These are phyloP conservation scores for Starmerella geochares DNA, from an alignment of 805 yeast species.

Conservation along the genomic window DNA sequence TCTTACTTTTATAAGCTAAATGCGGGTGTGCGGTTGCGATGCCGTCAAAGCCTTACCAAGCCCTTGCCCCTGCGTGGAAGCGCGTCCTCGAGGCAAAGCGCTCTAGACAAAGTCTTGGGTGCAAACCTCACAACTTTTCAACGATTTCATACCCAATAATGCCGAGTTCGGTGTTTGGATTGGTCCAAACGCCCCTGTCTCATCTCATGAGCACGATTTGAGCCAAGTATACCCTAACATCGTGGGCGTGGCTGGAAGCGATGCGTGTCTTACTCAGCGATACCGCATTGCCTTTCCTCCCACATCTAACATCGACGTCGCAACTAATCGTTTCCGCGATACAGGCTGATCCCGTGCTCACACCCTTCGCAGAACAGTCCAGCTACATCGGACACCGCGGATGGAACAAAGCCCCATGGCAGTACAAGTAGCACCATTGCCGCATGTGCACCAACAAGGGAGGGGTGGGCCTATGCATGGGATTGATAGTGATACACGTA, in stretches of 20 bases:
- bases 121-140: too few species aligned
- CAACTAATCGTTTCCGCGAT: constrained; percentile 4
- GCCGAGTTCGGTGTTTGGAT: neutral
- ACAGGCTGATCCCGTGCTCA: constrained; percentile 3
- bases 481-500: neutral
- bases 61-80: neutral
- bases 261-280: constrained; percentile 2
- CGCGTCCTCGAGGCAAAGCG: neutral
- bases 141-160: too few species aligned
- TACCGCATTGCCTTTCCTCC: constrained; percentile 5
- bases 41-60: neutral
- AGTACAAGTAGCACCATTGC: constrained; percentile 7
- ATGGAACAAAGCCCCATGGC: constrained; percentile 6
- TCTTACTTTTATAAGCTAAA: neutral
- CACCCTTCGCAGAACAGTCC: neutral
- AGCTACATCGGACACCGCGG: neutral
- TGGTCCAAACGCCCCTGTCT: neutral
- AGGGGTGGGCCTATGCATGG: constrained; percentile 2
- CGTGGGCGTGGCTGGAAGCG: constrained; percentile 7
- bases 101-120: too few species aligned
- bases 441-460: constrained; percentile 4
- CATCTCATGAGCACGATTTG: neutral
- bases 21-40: neutral
- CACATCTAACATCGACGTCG: constrained; percentile 7
- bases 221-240: constrained; percentile 2